Evolutionary conservation across 2,329 filamentous ascomycete species (phyloP), one percentile per base, ranked within the genome.

Genomic region (Nemania serpens): DNA sequence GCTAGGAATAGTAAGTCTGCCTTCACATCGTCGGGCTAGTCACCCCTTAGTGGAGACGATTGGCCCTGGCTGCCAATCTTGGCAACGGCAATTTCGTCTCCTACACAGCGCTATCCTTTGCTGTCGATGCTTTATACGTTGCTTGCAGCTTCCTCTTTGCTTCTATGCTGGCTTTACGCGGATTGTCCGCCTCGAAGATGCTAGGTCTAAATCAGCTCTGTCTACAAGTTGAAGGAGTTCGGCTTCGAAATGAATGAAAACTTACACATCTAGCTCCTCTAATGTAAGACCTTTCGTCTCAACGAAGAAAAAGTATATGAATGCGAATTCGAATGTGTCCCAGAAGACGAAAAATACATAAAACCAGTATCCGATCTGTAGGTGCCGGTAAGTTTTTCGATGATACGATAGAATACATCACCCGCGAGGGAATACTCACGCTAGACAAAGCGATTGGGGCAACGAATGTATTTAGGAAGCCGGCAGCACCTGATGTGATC

Each of bases 341-440:
- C 74, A 76, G 17, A 72, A 69, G n/a, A 70, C 70, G 22, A 76
- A 76, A 58, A 76, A 75, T 1, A 74, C 71, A 15, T 75, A 76
- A 52, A 75, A 75, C 73, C 74, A 75, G 18, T 75, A 75, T 1
- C 71, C 71, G 18, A 75, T 73, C 66, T 70, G 37, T 29, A 50
- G 39, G 2, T 39, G 4, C 12, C 2, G 7, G 22, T 56, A 3
- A 61, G 54, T 17, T 18, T 48, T 2, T 20, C 18, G 17, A 13
- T 29, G 20, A 47, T 15, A 4, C 10, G 17, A 25, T 29, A 15
- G 9, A 3, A 13, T 33, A 37, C 15, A 10, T 15, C 1, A 9
- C 20, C 6, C 15, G 5, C 25, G 25, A 22, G 2, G 61, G 49
- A 62, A 66, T 2, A 71, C 71, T 66, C 61, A 70, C 69, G 49